Evolutionary conservation across 768 basidiomycete species (phyloP), one percentile per base, ranked within the genome.

Genomic region (Boletus sp.): DNA sequence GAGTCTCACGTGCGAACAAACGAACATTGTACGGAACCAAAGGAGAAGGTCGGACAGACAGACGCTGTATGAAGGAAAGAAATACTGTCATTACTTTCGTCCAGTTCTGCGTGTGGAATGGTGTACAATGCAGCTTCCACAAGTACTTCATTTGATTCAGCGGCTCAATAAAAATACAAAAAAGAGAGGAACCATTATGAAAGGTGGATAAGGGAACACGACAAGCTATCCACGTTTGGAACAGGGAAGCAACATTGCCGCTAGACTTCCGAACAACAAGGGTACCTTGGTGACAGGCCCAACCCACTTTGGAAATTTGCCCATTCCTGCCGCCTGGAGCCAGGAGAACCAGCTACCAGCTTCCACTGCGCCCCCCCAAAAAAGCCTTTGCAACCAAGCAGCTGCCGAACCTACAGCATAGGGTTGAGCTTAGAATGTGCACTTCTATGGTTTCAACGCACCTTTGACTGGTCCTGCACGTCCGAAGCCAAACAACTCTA

Each of bases 261-360:
- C 33, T 8, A 64, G 2, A 36, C 42, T 18, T 1, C 41, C 58
- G 2, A 42, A 1, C 20, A 50, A 8, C 1, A 32, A 1, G 10
- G 55, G 58, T 1, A 41, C 6, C 15, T 36, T 54, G 14, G 29
- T 8, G 44, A 37, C 45, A 11, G 41, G 7, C 9, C 53, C 32
- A 32, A 42, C 46, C 60, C 60, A 62, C 40, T n/a, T n/a, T 0
- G 63, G 63, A 1, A 52, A 24, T 12, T 2, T 14, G 3, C 60
- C 59, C 57, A 55, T 59, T 7, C 54, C 64, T 12, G 60, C 64
- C 20, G 53, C 48, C 37, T 63, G 64, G 7, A 66, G 55, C 15
- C 9, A 24, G 17, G 64, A 17, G 35, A 65, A 65, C 55, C 57
- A 65, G 29, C 57, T 57, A 3, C 47, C 47, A 3, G 61, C 0